These are phyloP conservation scores for Pholiota conissans DNA, from an alignment of 768 basidiomycete species.

Conservation along the genomic window DNA sequence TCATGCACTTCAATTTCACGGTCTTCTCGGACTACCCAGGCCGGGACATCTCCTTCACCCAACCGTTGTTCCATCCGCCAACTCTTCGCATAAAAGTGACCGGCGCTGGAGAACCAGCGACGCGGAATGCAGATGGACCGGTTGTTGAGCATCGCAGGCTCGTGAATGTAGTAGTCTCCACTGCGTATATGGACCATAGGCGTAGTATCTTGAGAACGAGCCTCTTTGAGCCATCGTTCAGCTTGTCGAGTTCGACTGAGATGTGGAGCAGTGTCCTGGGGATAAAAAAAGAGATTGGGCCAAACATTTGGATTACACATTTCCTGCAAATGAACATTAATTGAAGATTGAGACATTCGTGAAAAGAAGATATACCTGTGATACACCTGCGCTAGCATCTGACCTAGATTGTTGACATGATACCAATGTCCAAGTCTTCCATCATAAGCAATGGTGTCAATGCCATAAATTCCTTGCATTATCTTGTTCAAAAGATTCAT, in stretches of 20 bases:
- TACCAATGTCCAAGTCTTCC: slow-evolving; percentile 32
- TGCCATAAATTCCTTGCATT: slow-evolving; percentile 22
- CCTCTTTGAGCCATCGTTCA: slow-evolving; percentile 25
- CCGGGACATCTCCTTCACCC: not conserved
- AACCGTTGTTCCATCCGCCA: not conserved
- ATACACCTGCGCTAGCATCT: slow-evolving; percentile 32
- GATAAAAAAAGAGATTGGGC: slow-evolving; percentile 27
- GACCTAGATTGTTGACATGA: slow-evolving; percentile 28
- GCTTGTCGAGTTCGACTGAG: slow-evolving; percentile 19
- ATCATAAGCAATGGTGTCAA: slow-evolving; percentile 25
- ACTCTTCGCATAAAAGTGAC: not conserved
- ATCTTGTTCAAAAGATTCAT: slow-evolving; percentile 13
- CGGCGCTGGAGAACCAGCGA: slow-evolving; percentile 12
- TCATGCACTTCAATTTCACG: slow-evolving; percentile 3
- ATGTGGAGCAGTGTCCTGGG: slow-evolving; percentile 27
- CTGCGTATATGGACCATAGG: slow-evolving; percentile 24
- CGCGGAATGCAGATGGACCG: slow-evolving; percentile 4
- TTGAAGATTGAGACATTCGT: not conserved
- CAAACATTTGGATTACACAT: slow-evolving; percentile 34
- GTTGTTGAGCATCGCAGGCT: slow-evolving; percentile 22
- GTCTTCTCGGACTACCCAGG: slow-evolving; percentile 5
- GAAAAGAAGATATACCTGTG: too few relatives aligned
- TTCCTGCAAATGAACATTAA: slow-evolving; percentile 24
- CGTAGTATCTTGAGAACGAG: slow-evolving; percentile 15
- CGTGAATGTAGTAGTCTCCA: slow-evolving; percentile 26